Percentiles rank a stretch among this genome's conserved stretches.
Evolutionary conservation across 2,329 filamentous ascomycete genomes (phyloP).

Genomic region (Beauveria brongniartii): DNA sequence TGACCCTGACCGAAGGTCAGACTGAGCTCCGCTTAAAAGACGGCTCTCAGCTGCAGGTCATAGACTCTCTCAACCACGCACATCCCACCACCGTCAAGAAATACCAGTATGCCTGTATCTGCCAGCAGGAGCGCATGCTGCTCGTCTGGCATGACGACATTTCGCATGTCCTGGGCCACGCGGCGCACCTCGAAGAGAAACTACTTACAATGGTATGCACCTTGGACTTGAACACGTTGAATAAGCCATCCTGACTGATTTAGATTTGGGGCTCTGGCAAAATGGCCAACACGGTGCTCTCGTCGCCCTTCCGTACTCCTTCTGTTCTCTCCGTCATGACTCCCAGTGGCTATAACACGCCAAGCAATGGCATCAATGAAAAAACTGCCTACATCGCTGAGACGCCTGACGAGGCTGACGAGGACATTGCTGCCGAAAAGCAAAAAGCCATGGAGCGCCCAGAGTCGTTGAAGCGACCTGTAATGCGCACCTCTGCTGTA

Average conservation of each 20-base stretch:
- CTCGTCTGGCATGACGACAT: constrained; percentile 36
- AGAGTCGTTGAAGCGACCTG: constrained; percentile 34
- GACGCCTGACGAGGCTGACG: constrained; percentile 15
- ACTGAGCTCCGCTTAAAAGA: constrained; percentile 33
- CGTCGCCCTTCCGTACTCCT: not conserved
- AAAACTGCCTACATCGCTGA: constrained; percentile 13
- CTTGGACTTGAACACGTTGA: constrained; percentile 11
- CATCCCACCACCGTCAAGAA: constrained; percentile 32
- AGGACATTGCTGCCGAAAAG: constrained; percentile 13
- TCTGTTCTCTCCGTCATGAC: not conserved
- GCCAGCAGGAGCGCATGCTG: constrained; percentile 31
- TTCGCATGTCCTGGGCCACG: constrained; percentile 31
- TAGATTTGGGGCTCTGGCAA: constrained; percentile 10
- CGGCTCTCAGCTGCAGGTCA: constrained; percentile 36
- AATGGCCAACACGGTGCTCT: not conserved
- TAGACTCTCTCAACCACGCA: constrained; percentile 32
- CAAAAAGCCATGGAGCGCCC: constrained; percentile 18
- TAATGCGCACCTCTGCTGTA: constrained; percentile 28
- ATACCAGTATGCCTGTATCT: constrained; percentile 35
- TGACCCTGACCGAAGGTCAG: constrained; percentile 30
- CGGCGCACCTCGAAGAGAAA: constrained; percentile 25
- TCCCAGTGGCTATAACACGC: constrained; percentile 5
- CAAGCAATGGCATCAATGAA: constrained; percentile 8
- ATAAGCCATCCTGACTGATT: constrained; percentile 13
- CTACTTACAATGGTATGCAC: constrained; percentile 26